Base-by-base conservation (phyloP, 306 rosid genomes). In the Luffa acutangula region DNA sequence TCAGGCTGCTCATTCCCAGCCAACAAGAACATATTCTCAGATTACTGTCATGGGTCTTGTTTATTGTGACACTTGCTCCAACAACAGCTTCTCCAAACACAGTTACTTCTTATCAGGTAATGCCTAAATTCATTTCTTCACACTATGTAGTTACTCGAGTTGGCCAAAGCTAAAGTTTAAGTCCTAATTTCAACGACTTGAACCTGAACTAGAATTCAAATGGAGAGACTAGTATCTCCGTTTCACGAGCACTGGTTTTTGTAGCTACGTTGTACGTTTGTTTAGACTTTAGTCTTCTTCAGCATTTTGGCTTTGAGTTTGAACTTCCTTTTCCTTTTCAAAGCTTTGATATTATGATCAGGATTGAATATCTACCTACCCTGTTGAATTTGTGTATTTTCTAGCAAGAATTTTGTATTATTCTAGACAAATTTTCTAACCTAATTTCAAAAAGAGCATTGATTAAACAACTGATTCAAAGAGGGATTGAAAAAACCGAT, bases 31-130 rank as follows among this genome's bases (percentile, higher is more conserved):
- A 53, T 86, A 80, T 83, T 86, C 97, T 42, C 93, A 92, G 77
- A 94, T 94, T 78, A 85, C 93, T 79, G 97, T 94, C 0, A 94
- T 92, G 98, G 98, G 98, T 48, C 90, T 92, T 82, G 98, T 94
- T 81, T 94, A 92, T 48, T 94, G 98, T 79, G 98, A 92, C 83
- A 92, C 76, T 84, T 94, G 98, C 93, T 91, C 89, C 87, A 94
- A 89, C 88, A 92, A 92, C 84, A 91, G 83, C 88, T 95, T 95
- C 84, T 85, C 98, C 79, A 85, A 81, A 65, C 87, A 95, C 84
- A 95, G 97, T 85, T 95, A 92, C 88, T 95, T 91, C 84, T 43
- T 95, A 84, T 79, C 90, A 82, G 93, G 97, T 95, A 52, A 88
- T 5, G 43, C 58, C 8, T 11, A 14, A 48, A 31, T 25, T 49